phyloP scores from a whole-genome alignment of 768 basidiomycete species.

The Mycena indigotica region DNA sequence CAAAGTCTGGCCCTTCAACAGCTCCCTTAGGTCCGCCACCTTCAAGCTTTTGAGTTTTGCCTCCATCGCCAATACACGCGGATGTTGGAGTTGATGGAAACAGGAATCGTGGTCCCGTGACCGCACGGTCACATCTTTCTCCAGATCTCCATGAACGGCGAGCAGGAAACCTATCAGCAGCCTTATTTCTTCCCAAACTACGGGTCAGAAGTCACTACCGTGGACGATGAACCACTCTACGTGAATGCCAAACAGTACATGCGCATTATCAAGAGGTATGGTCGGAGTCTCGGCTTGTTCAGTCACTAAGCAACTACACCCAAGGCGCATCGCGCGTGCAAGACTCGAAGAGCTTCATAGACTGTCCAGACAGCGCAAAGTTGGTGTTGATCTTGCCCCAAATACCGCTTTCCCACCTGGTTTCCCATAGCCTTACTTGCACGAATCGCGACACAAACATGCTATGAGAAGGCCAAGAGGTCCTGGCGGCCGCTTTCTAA shows the following conservation, averaged over 20 bases:
- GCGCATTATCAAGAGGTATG: constrained; percentile 81
- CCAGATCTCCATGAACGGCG: constrained; percentile 13
- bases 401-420: background rate
- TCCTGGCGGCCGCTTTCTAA: constrained; percentile 96
- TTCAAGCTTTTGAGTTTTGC: constrained; percentile 58
- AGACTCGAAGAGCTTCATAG: constrained; percentile 93
- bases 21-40: constrained; percentile 69
- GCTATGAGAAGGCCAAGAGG: constrained; percentile 97
- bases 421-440: constrained; percentile 82
- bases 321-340: constrained; percentile 79
- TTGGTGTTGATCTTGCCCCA: constrained; percentile 30
- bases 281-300: background rate
- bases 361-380: constrained; percentile 92
- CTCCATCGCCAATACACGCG: constrained; percentile 37
- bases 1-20: constrained; percentile 55
- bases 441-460: constrained; percentile 97
- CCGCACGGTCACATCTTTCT: background rate
- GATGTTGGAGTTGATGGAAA: background rate
- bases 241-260: constrained; percentile 99
- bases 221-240: constrained; percentile 97
- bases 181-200: constrained; percentile 9
- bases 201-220: constrained; percentile 34
- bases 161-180: constrained; percentile 11
- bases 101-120: too few species aligned
- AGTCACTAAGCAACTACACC: background rate